Evolutionary conservation across 164 flowering plant species (phyloP).

Genomic region (Umbellularia californica): DNA sequence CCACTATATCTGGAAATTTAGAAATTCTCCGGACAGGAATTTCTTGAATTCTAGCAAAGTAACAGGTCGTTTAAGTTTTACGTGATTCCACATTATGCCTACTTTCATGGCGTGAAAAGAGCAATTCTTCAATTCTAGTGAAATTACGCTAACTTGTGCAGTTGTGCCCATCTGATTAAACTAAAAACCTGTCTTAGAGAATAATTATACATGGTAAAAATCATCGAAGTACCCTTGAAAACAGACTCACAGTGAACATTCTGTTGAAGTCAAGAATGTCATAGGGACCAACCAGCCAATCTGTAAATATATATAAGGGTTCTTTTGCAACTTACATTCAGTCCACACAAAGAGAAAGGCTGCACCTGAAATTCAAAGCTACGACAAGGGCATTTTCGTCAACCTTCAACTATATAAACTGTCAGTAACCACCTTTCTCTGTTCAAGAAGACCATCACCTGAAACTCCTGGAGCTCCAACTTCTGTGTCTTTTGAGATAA

Average conservation of each 20-base stretch:
- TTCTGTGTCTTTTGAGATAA: neutral
- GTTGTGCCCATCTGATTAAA: too few relatives aligned
- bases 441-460: constrained; percentile 18
- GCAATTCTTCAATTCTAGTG: too few relatives aligned
- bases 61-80: too few relatives aligned
- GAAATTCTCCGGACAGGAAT: too few relatives aligned
- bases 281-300: neutral
- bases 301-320: neutral
- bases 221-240: too few relatives aligned
- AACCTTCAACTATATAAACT: constrained; percentile 26
- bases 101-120: too few relatives aligned
- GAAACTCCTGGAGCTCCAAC: neutral
- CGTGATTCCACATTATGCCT: too few relatives aligned
- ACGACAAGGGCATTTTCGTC: constrained; percentile 13
- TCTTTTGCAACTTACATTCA: neutral
- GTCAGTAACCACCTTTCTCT: constrained; percentile 22
- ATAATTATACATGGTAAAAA: too few relatives aligned
- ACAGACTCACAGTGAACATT: neutral
- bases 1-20: too few relatives aligned
- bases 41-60: too few relatives aligned
- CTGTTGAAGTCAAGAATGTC: neutral
- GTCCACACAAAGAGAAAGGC: neutral
- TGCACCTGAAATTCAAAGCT: constrained; percentile 16
- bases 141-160: too few relatives aligned
- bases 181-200: too few relatives aligned